Base-by-base conservation (phyloP, 306 rosid genomes). In the Castanea mollissima region DNA sequence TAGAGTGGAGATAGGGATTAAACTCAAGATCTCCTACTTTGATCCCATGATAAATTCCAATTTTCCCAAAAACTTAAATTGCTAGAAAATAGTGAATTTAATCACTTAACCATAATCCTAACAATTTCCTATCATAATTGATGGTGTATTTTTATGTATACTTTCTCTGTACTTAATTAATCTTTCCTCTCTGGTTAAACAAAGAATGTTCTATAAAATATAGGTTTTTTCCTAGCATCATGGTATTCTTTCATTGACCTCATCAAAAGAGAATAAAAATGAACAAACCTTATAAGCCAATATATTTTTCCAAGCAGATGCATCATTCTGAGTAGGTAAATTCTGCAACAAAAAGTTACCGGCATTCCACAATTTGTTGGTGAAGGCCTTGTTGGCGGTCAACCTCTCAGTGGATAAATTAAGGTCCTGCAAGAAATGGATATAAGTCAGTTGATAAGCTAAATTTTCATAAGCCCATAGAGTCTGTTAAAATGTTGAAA, bases 341-440 rank as follows among this genome's bases (percentile, higher is more conserved):
- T 91, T 94, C 86, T 92, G 97, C 74, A 94, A 85, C 69, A 94
- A 76, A 80, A 92, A 94, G 80, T 94, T 94, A 69, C 99, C 97
- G 44, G 99, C 99, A 73, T 94, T 94, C 99, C 99, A 94, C 71
- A 94, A 83, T 86, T 94, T 94, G 89, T 94, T 94, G 27, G 99
- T 94, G 88, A 94, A 92, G 60, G 97, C 97, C 86, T 92, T 94
- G 84, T 94, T 92, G 76, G 99, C 85, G 51, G 92, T 87, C 88
- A 94, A 80, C 77, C 97, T 86, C 86, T 92, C 99, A 19, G 80
- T 82, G 72, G 99, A 94, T 80, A 94, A 90, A 91, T 92, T 94
- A 84, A 94, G 99, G 79, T 94, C 99, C 99, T 94, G 89, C 34
- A 82, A 69, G 25, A 77, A 74, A 85, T 77, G 20, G 38, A 52